Conservation (phyloP, 805 yeast species). For the Cephaloascus fragrans region DNA sequence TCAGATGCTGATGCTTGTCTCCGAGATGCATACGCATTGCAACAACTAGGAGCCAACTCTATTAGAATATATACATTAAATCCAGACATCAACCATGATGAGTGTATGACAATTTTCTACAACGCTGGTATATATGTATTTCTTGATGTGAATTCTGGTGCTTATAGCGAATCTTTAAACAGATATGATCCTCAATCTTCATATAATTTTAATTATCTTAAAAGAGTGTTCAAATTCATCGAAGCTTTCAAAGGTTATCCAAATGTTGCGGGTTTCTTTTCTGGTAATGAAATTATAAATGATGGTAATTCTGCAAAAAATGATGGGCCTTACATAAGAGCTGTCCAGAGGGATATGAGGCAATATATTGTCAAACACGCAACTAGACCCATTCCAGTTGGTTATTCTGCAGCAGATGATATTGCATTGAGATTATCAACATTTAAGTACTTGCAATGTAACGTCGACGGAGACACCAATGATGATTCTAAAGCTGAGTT, state of each 20-base stretch:
- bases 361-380: conserved; percentile 60
- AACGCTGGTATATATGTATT: conserved; percentile 87
- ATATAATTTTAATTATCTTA: conserved; percentile 61
- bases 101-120: conserved; percentile 83
- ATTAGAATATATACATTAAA: conserved; percentile 75
- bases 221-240: conserved; percentile 74
- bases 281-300: conserved; percentile 89
- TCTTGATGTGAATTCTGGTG: conserved; percentile 77
- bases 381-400: conserved; percentile 82
- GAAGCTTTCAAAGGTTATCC: conserved; percentile 80
- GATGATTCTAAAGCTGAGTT: conserved; percentile 72
- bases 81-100: conserved; percentile 81
- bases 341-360: conserved; percentile 89
- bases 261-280: conserved; percentile 78
- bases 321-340: conserved; percentile 77
- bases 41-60: conserved; percentile 77
- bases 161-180: conserved; percentile 53
- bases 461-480: conserved; percentile 43
- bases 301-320: conserved; percentile 49
- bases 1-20: conserved; percentile 61
- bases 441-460: conserved; percentile 78
- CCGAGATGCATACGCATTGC: conserved; percentile 72
- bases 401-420: conserved; percentile 91
- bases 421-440: conserved; percentile 59
- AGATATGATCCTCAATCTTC: conserved; percentile 63